phyloP scores from a whole-genome alignment of 2,329 filamentous ascomycete species.

The Fusarium euwallaceae region DNA sequence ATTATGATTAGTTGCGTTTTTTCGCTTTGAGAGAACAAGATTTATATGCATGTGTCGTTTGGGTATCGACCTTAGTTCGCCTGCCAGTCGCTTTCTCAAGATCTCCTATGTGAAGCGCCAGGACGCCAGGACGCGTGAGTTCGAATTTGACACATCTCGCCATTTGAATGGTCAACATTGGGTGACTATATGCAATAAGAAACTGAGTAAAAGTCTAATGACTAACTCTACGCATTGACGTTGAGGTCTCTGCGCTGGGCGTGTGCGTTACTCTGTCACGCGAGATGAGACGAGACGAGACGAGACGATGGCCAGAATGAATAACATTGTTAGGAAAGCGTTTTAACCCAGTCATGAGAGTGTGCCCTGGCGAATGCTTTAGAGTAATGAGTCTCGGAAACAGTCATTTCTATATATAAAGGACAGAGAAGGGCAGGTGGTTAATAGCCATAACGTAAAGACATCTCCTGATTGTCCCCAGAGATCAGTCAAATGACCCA shows the following conservation, averaged over 20 bases:
- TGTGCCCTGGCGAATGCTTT: not conserved
- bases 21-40: not conserved
- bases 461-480: slow-evolving; percentile 11
- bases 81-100: not conserved
- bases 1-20: no score
- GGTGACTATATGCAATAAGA: not conserved
- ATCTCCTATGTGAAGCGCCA: not conserved
- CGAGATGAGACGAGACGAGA: not conserved
- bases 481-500: slow-evolving; percentile 10
- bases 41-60: not conserved
- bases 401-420: not conserved
- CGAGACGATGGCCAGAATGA: not conserved
- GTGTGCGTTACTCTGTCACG: not conserved
- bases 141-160: not conserved
- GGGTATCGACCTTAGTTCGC: not conserved
- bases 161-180: not conserved
- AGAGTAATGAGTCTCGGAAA: not conserved
- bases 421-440: not conserved
- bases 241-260: not conserved
- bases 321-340: no score
- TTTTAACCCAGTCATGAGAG: not conserved
- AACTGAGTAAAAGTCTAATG: not conserved
- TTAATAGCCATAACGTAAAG: not conserved
- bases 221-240: not conserved
- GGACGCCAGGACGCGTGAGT: not conserved